Evolutionary conservation across 2,329 filamentous ascomycete genomes (phyloP).

Genomic region (Fusarium hostae): DNA sequence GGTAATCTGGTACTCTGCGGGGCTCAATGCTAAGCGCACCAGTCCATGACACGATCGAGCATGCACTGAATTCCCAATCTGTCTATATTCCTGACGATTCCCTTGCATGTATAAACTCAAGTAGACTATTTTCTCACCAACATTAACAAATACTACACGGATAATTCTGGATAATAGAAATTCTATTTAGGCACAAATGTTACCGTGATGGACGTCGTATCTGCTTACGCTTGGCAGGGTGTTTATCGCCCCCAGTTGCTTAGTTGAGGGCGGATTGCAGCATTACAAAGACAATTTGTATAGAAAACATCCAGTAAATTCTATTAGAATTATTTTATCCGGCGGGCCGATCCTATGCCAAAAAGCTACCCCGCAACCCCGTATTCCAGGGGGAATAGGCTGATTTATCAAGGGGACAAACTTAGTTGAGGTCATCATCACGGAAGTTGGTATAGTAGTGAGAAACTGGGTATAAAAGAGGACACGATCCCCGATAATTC

Average conservation of each 20-base stretch:
- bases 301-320: background rate
- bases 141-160: background rate
- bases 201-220: background rate
- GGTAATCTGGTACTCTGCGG: background rate
- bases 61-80: background rate
- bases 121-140: slow-evolving; percentile 2
- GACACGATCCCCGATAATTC: background rate
- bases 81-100: background rate
- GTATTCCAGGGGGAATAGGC: background rate
- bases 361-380: background rate
- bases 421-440: background rate
- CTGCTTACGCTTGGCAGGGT: background rate
- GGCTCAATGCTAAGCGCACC: background rate
- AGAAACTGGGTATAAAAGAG: background rate
- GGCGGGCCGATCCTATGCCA: background rate
- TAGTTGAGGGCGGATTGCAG: background rate
- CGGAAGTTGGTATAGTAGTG: background rate
- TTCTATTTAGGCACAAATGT: background rate
- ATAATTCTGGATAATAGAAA: background rate
- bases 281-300: background rate
- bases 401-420: background rate
- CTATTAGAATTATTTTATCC: background rate
- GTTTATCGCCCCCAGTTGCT: background rate
- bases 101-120: background rate
- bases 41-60: background rate